Conservation (phyloP, 2,329 filamentous ascomycete genomes). For the Paraphoma sp. region DNA sequence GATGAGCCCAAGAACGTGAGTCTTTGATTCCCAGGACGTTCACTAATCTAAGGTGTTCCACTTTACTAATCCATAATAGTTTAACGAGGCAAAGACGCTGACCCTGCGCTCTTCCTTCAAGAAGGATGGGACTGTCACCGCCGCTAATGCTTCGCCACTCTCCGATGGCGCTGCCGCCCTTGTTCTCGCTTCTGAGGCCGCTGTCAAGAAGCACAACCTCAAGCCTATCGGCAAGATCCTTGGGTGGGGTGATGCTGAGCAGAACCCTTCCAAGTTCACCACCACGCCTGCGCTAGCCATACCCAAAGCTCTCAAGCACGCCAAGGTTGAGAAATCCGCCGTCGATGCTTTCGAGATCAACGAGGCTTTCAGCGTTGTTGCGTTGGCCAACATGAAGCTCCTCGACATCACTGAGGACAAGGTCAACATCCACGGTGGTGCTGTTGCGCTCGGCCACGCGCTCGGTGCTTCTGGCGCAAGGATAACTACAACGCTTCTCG, state of each 20-base stretch:
- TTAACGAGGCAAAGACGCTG: conserved; percentile 60
- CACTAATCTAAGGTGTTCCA: conserved; percentile 7
- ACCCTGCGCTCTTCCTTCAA: conserved; percentile 76
- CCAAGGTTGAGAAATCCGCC: conserved; percentile 76
- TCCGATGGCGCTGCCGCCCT: conserved; percentile 94
- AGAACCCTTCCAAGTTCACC: conserved; percentile 93
- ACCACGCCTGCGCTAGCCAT: conserved; percentile 92
- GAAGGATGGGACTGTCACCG: conserved; percentile 86
- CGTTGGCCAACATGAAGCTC: conserved; percentile 94
- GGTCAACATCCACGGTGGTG: conserved; percentile 94
- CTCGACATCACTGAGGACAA: conserved; percentile 79
- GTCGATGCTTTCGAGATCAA: conserved; percentile 99
- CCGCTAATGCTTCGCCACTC: conserved; percentile 93
- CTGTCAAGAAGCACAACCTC: conserved; percentile 88
- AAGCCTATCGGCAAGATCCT: conserved; percentile 96
- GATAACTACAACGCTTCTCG: conserved; percentile 88
- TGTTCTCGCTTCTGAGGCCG: conserved; percentile 91
- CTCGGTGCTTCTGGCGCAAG: conserved; percentile 92
- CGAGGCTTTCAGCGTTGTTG: conserved; percentile 97
- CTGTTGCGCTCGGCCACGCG: conserved; percentile 94
- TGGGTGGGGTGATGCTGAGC: conserved; percentile 94
- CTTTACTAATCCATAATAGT: conserved; percentile 41
- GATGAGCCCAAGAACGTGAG: conserved; percentile 92
- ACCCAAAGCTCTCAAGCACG: conserved; percentile 96
- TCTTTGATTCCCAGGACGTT: conserved; percentile 9